These are phyloP conservation scores for Cytospora leucostoma DNA, from an alignment of 2,329 filamentous ascomycete species.

Conservation along the genomic window DNA sequence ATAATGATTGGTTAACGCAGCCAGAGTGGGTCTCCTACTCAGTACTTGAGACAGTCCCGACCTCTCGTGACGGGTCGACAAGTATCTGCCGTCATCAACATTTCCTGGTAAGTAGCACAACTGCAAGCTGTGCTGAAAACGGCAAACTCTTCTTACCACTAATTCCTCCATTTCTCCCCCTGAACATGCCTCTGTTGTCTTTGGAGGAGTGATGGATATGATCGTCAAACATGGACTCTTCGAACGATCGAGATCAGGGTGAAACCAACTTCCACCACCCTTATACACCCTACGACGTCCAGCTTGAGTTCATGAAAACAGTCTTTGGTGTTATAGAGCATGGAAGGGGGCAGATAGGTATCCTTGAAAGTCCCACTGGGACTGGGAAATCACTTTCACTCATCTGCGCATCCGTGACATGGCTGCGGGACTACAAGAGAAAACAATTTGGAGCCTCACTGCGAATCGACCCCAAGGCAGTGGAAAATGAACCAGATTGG, in stretches of 20 bases:
- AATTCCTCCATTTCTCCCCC: too few species aligned
- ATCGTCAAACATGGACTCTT: slow-evolving; percentile 9
- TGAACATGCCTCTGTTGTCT: too few species aligned
- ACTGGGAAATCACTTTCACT: slow-evolving; percentile 87
- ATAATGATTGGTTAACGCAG: too few species aligned
- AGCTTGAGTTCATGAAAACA: slow-evolving; percentile 82
- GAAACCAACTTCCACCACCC: slow-evolving; percentile 78
- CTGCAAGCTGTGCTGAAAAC: background rate
- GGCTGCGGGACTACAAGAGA: slow-evolving; percentile 82
- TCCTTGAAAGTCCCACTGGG: slow-evolving; percentile 93
- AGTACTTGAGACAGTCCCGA: too few species aligned
- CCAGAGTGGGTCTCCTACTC: too few species aligned
- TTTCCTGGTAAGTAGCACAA: background rate
- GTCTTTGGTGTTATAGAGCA: slow-evolving; percentile 76
- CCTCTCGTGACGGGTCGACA: too few species aligned
- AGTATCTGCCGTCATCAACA: too few species aligned
- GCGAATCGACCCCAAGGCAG: slow-evolving; percentile 44
- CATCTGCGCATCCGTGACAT: slow-evolving; percentile 85
- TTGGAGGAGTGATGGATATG: background rate
- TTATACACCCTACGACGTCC: slow-evolving; percentile 83
- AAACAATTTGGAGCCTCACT: slow-evolving; percentile 56
- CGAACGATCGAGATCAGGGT: slow-evolving; percentile 20
- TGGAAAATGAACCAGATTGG: slow-evolving; percentile 78
- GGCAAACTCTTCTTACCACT: too few species aligned
- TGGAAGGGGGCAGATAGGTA: slow-evolving; percentile 74